Percentiles rank a stretch among this genome's conserved stretches.
phyloP scores from a whole-genome alignment of 2,329 filamentous ascomycete species.

The Aspergillus quadrilineatus region DNA sequence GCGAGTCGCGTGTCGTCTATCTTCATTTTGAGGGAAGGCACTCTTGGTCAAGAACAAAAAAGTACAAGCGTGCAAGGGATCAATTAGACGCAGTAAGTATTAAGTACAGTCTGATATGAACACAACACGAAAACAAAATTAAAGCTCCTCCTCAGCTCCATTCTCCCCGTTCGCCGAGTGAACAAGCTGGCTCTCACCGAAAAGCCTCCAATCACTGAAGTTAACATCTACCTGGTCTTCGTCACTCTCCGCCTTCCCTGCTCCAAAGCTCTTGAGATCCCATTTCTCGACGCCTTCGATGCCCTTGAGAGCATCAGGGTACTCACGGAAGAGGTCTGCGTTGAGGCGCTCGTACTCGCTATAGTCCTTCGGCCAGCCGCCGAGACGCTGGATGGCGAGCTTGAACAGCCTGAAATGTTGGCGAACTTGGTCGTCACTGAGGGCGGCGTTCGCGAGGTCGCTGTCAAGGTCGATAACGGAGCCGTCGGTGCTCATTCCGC shows the following conservation, averaged over 20 bases:
- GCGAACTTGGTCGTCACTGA: conserved; percentile 30
- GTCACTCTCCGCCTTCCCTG: conserved; percentile 47
- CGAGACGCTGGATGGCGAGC: conserved; percentile 40
- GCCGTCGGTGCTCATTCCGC: conserved; percentile 14
- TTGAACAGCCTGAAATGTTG: conserved; percentile 42
- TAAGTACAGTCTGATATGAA: not conserved
- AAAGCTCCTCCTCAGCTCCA: conserved; percentile 10
- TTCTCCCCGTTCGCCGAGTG: not conserved
- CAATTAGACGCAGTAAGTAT: not conserved
- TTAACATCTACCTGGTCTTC: conserved; percentile 27
- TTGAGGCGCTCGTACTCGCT: conserved; percentile 51
- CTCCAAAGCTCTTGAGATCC: conserved; percentile 47
- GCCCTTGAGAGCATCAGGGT: conserved; percentile 41
- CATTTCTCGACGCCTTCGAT: conserved; percentile 51
- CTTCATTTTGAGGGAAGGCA: not conserved
- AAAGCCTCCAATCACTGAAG: conserved; percentile 16
- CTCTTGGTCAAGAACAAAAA: not conserved
- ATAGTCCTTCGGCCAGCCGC: conserved; percentile 49
- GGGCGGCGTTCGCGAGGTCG: conserved; percentile 1
- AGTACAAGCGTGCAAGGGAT: not conserved
- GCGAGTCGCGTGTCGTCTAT: not conserved
- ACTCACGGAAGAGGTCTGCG: conserved; percentile 45
- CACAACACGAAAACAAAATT: not conserved
- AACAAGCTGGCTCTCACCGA: conserved; percentile 4
- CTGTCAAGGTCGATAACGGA: conserved; percentile 11